Percentiles rank a stretch among this genome's conserved stretches.
Conservation (phyloP, 2,329 filamentous ascomycete species). For the Claviceps monticola region DNA sequence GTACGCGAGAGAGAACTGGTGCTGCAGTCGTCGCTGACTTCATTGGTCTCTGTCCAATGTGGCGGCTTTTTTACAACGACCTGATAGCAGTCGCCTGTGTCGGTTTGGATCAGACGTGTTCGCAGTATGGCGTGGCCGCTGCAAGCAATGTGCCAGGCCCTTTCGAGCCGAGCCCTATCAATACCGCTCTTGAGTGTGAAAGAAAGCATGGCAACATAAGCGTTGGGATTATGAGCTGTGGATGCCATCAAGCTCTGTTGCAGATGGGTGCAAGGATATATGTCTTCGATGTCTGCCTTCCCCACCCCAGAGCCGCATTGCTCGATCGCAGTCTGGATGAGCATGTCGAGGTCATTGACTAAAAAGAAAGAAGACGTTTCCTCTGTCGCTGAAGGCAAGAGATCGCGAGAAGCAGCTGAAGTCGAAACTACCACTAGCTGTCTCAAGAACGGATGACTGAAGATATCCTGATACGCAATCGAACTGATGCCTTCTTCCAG, state of each 20-base stretch:
- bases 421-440: not conserved
- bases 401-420: not conserved
- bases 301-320: not conserved
- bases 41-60: not conserved
- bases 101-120: not conserved
- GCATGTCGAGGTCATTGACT: not conserved
- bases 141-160: not conserved
- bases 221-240: not conserved
- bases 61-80: not conserved
- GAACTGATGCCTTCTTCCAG: not conserved
- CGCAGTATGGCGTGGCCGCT: not conserved
- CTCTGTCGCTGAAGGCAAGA: no score
- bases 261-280: not conserved
- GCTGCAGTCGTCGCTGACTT: not conserved
- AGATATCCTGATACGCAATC: constrained; percentile 1
- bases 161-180: not conserved
- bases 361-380: not conserved
- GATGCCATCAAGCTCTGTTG: not conserved
- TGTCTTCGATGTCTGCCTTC: not conserved
- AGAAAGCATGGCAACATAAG: not conserved
- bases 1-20: not conserved
- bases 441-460: constrained; percentile 3
- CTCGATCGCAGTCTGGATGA: not conserved
- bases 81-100: not conserved
- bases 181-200: not conserved